These are phyloP conservation scores for Pholiota conissans DNA, from an alignment of 768 basidiomycete genomes.

Conservation along the genomic window DNA sequence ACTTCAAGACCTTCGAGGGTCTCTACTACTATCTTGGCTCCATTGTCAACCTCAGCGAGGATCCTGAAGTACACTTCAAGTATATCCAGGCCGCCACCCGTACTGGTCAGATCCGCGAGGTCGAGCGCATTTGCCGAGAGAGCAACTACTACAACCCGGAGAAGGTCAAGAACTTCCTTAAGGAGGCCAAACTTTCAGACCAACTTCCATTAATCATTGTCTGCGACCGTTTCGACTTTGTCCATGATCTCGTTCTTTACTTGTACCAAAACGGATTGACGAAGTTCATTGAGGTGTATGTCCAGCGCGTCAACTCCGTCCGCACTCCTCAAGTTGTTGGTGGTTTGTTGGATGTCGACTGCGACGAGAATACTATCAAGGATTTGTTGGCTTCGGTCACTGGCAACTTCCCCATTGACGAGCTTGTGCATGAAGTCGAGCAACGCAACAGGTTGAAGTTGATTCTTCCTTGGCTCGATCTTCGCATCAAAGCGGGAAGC, in stretches of 20 bases:
- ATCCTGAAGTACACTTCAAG: slow-evolving; percentile 98
- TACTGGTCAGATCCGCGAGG: slow-evolving; percentile 97
- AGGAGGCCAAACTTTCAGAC: slow-evolving; percentile 94
- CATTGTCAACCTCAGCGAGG: slow-evolving; percentile 94
- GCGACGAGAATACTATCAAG: slow-evolving; percentile 96
- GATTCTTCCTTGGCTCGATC: slow-evolving; percentile 96
- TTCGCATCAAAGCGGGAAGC: slow-evolving; percentile 88
- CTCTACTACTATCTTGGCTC: slow-evolving; percentile 99
- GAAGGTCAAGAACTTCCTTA: slow-evolving; percentile 99
- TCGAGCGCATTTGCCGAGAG: slow-evolving; percentile 97
- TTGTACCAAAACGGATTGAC: slow-evolving; percentile 96
- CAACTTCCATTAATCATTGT: slow-evolving; percentile 99
- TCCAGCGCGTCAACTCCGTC: slow-evolving; percentile 96
- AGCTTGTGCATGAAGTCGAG: slow-evolving; percentile 96
- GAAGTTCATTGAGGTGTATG: slow-evolving; percentile 99
- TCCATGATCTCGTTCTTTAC: slow-evolving; percentile 97
- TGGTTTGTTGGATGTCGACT: slow-evolving; percentile 95
- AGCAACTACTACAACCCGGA: slow-evolving; percentile 98
- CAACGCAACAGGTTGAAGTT: slow-evolving; percentile 94
- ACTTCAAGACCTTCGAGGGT: slow-evolving; percentile 97
- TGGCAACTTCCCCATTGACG: slow-evolving; percentile 97
- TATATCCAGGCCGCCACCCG: slow-evolving; percentile 99
- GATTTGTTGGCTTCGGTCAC: slow-evolving; percentile 90
- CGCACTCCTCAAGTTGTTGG: slow-evolving; percentile 97
- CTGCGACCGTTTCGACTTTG: slow-evolving; percentile 99